Evolutionary conservation across 176 grass and related monocot genomes (phyloP), one percentile per base, ranked within the genome.

Genomic region (Typha latifolia): DNA sequence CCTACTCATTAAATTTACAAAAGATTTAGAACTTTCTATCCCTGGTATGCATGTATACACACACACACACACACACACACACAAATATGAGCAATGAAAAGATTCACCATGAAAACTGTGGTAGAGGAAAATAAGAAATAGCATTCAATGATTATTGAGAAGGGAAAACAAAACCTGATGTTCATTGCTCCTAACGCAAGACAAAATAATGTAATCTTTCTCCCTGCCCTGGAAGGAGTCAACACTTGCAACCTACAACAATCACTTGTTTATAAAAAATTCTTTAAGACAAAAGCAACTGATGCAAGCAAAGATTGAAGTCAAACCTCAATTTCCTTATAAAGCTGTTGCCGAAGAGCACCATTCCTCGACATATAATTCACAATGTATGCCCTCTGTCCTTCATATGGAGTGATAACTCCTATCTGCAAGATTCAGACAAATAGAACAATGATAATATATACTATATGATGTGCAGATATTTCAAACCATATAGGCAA

Each of bases 331-430:
- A 99, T 99, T 93, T 99, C 94, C 71, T 99, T 99, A 70, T 99
- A 99, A 48, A 99, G 89, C 43, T 99, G 94, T 83, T 99, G 94
- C 16, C 94, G 75, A 63, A 99, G 89, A 66, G 94, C 85, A 29
- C 94, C 94, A 71, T 99, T 99, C 73, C 94, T 93, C 80, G 94
- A 66, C 94, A 99, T 99, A 65, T 99, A 94, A 79, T 93, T 99
- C 23, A 93, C 89, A 77, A 99, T 99, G 78, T 93, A 99, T 48
- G 94, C 94, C 76, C 94, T 90, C 64, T 99, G 94, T 77, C 94
- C 94, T 89, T 99, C 94, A 72, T 99, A 99, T 56, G 94, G 94
- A 69, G 94, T 99, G 74, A 99, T 99, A 72, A 99, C 94, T 77
- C 94, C 94, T 47, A 99, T 99, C 94, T 99, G 81, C 63, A 75